These are phyloP conservation scores for Cajanus cajan DNA, from an alignment of 306 rosid genomes.

Conservation along the genomic window DNA sequence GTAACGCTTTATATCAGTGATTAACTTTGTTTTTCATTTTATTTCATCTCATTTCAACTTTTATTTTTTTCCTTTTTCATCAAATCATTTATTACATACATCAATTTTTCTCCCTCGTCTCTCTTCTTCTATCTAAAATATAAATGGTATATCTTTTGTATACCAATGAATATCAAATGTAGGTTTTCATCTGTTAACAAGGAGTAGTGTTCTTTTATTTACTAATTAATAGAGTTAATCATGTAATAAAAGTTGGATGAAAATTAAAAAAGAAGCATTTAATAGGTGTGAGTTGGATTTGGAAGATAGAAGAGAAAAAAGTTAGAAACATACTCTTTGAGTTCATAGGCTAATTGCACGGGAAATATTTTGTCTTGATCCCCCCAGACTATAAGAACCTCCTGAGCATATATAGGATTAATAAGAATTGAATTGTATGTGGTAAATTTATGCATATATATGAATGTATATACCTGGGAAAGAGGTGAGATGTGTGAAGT, in stretches of 20 bases:
- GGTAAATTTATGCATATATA: not conserved
- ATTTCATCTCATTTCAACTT: too few relatives aligned
- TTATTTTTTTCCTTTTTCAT: too few relatives aligned
- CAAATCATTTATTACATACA: too few relatives aligned
- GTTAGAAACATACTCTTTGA: slow-evolving; percentile 53
- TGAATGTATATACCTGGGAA: slow-evolving; percentile 40
- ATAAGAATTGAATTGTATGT: not conserved
- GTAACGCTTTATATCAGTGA: not conserved
- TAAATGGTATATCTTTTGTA: too few relatives aligned
- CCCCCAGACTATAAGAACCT: slow-evolving; percentile 84
- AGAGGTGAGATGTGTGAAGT: slow-evolving; percentile 52
- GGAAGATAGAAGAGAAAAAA: not conserved
- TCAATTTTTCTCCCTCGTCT: too few relatives aligned
- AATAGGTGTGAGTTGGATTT: not conserved
- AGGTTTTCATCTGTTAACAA: too few relatives aligned
- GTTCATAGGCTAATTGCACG: slow-evolving; percentile 59
- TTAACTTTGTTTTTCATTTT: not conserved
- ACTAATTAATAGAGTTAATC: not conserved
- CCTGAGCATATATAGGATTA: slow-evolving; percentile 42
- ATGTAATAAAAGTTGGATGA: not conserved
- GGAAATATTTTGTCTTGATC: slow-evolving; percentile 78
- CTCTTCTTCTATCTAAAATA: too few relatives aligned
- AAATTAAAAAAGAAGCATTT: not conserved
- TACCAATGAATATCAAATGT: too few relatives aligned
- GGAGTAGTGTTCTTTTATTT: not conserved